A percentile compares a stretch with the other conserved stretches of the same genome.
Evolutionary conservation across 352 stramenopile genomes (phyloP).

Genomic region (Phytophthora pinifolia): DNA sequence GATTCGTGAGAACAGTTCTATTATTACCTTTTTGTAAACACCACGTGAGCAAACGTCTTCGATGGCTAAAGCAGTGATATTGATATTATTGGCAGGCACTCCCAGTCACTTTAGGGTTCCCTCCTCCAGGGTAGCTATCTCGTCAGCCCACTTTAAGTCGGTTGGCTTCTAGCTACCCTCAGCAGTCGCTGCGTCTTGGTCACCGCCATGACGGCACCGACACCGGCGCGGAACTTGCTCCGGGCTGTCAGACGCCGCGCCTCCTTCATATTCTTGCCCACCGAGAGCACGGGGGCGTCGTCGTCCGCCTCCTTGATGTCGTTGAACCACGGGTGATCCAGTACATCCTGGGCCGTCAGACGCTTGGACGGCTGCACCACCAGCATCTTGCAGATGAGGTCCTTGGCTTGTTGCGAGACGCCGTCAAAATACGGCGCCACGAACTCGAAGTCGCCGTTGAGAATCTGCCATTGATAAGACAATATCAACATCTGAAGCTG

Average conservation of each 20-base stretch:
- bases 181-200: constrained; percentile 79
- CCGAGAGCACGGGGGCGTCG: constrained; percentile 43
- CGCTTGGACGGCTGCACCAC: constrained; percentile 86
- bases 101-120: not conserved
- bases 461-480: constrained; percentile 39
- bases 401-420: constrained; percentile 90
- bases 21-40: too few species aligned
- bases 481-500: not conserved
- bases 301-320: constrained; percentile 68
- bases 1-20: too few species aligned
- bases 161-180: constrained; percentile 26
- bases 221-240: constrained; percentile 68
- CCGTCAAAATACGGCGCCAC: constrained; percentile 91
- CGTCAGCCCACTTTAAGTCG: not conserved
- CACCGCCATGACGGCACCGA: constrained; percentile 72
- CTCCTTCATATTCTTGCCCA: constrained; percentile 83
- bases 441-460: constrained; percentile 90
- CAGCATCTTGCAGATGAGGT: constrained; percentile 93
- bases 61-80: not conserved
- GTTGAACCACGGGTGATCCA: constrained; percentile 74
- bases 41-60: too few species aligned
- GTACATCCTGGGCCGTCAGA: constrained; percentile 67
- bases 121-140: too few species aligned
- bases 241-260: constrained; percentile 48
- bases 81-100: constrained; percentile 6